Conservation (phyloP, 441 rosid species). For the Mallotus japonicus region DNA sequence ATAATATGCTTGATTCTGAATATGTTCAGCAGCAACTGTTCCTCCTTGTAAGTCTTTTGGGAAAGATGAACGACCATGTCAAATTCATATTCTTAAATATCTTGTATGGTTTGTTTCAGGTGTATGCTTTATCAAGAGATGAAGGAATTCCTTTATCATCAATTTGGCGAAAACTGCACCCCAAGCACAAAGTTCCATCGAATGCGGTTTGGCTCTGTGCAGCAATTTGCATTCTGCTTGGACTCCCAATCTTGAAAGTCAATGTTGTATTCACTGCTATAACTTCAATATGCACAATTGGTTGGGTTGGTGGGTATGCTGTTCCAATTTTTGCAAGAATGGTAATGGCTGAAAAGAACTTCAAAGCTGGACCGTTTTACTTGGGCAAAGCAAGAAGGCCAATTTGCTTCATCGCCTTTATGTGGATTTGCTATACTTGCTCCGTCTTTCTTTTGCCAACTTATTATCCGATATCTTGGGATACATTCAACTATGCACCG, state of each 20-base stretch:
- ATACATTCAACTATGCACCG: constrained; percentile 58
- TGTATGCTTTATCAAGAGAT: constrained; percentile 61
- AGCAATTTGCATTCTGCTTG: constrained; percentile 47
- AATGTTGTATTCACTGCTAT: constrained; percentile 58
- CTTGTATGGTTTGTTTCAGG: constrained; percentile 29
- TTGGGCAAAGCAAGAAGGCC: constrained; percentile 56
- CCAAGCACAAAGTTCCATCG: constrained; percentile 51
- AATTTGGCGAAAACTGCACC: constrained; percentile 51
- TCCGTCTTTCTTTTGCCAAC: constrained; percentile 54
- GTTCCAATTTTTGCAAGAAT: constrained; percentile 55
- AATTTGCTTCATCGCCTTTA: constrained; percentile 30
- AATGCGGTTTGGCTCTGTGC: constrained; percentile 66
- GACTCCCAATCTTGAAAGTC: constrained; percentile 53
- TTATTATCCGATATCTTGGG: constrained; percentile 45
- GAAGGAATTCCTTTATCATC: constrained; percentile 51
- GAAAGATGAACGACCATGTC: too few relatives aligned
- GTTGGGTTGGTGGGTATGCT: constrained; percentile 66
- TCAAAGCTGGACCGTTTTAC: constrained; percentile 56
- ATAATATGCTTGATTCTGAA: background rate
- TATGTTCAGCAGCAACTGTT: background rate
- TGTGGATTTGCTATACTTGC: constrained; percentile 62
- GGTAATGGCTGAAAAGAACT: constrained; percentile 48
- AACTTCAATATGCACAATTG: constrained; percentile 52
- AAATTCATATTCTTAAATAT: background rate
- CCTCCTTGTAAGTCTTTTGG: background rate